Conservation (phyloP, 2,329 filamentous ascomycete genomes). For the Pseudogymnoascus sp. region DNA sequence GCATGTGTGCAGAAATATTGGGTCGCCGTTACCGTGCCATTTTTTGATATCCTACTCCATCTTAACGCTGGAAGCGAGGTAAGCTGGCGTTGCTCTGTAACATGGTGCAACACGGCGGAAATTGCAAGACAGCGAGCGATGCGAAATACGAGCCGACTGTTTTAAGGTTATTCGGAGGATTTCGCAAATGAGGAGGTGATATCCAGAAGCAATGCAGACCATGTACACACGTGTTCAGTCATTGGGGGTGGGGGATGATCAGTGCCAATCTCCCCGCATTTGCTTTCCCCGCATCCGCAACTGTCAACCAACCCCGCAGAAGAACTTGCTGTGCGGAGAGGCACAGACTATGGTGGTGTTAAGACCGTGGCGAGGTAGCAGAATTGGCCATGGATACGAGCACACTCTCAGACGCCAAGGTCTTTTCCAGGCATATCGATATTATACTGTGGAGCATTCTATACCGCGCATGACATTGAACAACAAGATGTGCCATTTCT, state of each 20-base stretch:
- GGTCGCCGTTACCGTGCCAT: neutral
- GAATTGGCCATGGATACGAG: too few species aligned
- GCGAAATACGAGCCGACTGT: neutral
- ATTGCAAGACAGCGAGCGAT: neutral
- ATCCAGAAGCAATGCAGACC: neutral
- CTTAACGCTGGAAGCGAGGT: neutral
- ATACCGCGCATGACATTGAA: neutral
- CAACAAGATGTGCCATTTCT: neutral
- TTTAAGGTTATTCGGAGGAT: neutral
- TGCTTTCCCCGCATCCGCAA: neutral
- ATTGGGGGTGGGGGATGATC: neutral
- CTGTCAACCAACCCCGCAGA: neutral
- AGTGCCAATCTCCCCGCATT: conserved; percentile 1
- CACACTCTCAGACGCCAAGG: too few species aligned
- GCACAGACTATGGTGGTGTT: too few species aligned
- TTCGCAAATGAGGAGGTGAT: conserved; percentile 1
- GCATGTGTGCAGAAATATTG: neutral
- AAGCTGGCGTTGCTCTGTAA: neutral
- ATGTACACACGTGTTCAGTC: conserved; percentile 4
- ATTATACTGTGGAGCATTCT: too few species aligned
- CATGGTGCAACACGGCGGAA: neutral
- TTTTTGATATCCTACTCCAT: neutral
- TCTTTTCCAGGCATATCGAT: too few species aligned
- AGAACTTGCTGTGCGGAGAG: neutral
- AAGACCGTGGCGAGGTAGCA: too few species aligned